phyloP scores from a whole-genome alignment of 495 filamentous ascomycete species.

The Talaromyces nanjingensis region DNA sequence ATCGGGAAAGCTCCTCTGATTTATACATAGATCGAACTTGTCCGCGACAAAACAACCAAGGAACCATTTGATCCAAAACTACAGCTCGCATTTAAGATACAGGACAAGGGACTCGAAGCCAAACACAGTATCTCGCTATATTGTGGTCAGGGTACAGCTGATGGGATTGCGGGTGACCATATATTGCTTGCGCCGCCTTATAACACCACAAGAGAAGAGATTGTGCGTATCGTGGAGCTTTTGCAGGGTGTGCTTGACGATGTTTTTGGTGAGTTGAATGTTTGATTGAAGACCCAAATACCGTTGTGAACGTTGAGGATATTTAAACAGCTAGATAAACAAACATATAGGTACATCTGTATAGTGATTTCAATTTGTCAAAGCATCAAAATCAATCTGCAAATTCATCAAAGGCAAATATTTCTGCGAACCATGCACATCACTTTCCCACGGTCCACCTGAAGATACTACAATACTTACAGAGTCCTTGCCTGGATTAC shows the following conservation, averaged over 20 bases:
- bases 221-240: constrained; percentile 50
- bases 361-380: neutral
- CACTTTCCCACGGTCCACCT: neutral
- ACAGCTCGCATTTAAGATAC: constrained; percentile 38
- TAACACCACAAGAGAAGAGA: constrained; percentile 54
- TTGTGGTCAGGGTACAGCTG: constrained; percentile 58
- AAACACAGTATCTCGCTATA: constrained; percentile 62
- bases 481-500: no score
- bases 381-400: neutral
- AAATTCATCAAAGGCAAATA: neutral
- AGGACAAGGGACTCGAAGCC: constrained; percentile 42
- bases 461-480: neutral
- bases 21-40: constrained; percentile 48
- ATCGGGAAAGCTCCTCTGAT: neutral
- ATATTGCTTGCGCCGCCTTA: constrained; percentile 70
- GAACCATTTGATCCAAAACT: constrained; percentile 38
- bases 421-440: neutral
- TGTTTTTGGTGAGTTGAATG: constrained; percentile 18
- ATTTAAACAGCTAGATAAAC: neutral
- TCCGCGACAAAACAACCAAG: constrained; percentile 48
- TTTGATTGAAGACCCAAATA: neutral
- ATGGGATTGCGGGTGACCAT: constrained; percentile 67
- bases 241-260: constrained; percentile 28
- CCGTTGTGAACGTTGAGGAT: neutral
- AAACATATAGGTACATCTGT: neutral